phyloP scores from a whole-genome alignment of 768 basidiomycete species.

The Lepiota venenata region DNA sequence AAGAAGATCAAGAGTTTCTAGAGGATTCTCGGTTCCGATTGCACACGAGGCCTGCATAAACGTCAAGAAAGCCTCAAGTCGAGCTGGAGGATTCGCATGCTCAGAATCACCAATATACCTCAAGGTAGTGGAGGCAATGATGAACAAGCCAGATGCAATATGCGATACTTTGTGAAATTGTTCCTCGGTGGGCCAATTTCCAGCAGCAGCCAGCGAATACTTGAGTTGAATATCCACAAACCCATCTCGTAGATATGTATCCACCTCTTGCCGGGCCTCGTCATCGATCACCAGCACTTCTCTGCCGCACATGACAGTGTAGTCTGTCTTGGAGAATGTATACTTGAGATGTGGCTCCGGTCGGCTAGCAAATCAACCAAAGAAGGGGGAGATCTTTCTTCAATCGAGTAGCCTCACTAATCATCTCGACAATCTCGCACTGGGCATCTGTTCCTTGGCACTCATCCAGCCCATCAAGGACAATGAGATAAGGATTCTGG shows the following conservation, averaged over 20 bases:
- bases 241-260: neutral
- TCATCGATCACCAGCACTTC: neutral
- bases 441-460: neutral
- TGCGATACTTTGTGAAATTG: neutral
- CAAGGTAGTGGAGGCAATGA: constrained; percentile 2
- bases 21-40: too few relatives aligned
- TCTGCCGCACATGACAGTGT: neutral
- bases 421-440: neutral
- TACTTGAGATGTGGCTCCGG: neutral
- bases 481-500: neutral
- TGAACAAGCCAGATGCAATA: neutral
- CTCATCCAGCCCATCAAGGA: constrained; percentile 1
- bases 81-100: neutral
- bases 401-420: neutral
- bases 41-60: too few relatives aligned
- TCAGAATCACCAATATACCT: constrained; percentile 5
- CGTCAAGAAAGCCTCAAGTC: too few relatives aligned
- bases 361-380: neutral
- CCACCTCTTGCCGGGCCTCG: neutral
- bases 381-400: neutral
- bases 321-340: neutral
- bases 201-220: neutral
- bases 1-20: too few relatives aligned
- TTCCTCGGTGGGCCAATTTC: neutral
- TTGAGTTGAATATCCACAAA: neutral